Evolutionary conservation across 2,329 filamentous ascomycete genomes (phyloP).

Genomic region (Dactylellina sp.): DNA sequence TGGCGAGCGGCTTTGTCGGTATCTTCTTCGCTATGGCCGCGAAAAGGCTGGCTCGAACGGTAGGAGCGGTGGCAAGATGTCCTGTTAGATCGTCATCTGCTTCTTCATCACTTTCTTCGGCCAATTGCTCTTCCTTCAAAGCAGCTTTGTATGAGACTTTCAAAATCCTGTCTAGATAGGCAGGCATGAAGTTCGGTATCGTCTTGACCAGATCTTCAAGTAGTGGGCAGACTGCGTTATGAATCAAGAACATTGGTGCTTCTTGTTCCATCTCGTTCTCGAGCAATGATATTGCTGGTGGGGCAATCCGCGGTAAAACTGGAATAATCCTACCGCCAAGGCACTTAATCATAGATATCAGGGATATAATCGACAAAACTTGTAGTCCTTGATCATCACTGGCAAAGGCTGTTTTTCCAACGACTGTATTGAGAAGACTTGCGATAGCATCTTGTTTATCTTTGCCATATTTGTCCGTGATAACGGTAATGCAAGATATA

Average conservation of each 20-base stretch:
- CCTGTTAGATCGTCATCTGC: slow-evolving; percentile 53
- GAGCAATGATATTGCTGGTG: slow-evolving; percentile 78
- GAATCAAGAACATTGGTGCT: slow-evolving; percentile 65
- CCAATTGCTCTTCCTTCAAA: slow-evolving; percentile 64
- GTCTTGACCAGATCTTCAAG: slow-evolving; percentile 82
- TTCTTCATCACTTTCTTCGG: slow-evolving; percentile 68
- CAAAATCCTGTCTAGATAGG: slow-evolving; percentile 79
- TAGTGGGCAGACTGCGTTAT: slow-evolving; percentile 84
- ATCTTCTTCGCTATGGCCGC: slow-evolving; percentile 76
- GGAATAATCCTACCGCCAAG: slow-evolving; percentile 87
- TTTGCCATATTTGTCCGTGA: slow-evolving; percentile 94
- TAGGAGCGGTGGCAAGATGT: slow-evolving; percentile 32
- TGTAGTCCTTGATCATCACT: slow-evolving; percentile 78
- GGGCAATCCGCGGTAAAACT: slow-evolving; percentile 80
- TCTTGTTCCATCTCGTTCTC: slow-evolving; percentile 72
- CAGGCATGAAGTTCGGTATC: slow-evolving; percentile 88
- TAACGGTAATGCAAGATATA: slow-evolving; percentile 81
- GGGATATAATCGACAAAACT: slow-evolving; percentile 85
- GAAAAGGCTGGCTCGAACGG: slow-evolving; percentile 57
- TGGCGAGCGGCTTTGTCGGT: slow-evolving; percentile 69
- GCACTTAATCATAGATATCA: slow-evolving; percentile 89
- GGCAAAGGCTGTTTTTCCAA: slow-evolving; percentile 79
- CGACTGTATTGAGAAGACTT: slow-evolving; percentile 79
- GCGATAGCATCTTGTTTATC: slow-evolving; percentile 83
- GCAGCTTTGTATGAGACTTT: slow-evolving; percentile 79